These are phyloP conservation scores for Elymus sibiricus DNA, from an alignment of 176 grass and related monocot species.

Conservation along the genomic window DNA sequence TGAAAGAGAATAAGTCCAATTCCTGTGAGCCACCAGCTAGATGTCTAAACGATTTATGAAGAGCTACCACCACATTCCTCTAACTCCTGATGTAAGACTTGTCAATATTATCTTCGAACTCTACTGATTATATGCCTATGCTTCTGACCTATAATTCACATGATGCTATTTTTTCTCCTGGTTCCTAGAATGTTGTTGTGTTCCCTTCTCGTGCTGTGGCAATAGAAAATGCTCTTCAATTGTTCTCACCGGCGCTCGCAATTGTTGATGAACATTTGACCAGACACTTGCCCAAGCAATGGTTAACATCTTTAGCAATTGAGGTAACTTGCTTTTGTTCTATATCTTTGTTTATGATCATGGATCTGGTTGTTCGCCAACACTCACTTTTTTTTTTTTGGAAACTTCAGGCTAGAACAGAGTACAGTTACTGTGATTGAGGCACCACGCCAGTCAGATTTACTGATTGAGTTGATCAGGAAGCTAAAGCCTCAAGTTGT, in stretches of 20 bases:
- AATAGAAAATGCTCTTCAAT: conserved; percentile 51
- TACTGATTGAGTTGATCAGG: no score
- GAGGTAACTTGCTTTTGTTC: conserved; percentile 43
- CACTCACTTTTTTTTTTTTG: not conserved
- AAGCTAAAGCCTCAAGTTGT: no score
- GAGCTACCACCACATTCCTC: conserved; percentile 89
- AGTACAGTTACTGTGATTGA: no score
- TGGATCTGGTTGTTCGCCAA: not conserved
- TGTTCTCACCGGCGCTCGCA: conserved; percentile 82
- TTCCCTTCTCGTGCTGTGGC: conserved; percentile 84
- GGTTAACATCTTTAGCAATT: conserved; percentile 79
- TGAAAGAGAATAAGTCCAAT: conserved; percentile 77
- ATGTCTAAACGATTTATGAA: conserved; percentile 88
- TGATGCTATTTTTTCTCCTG: conserved; percentile 36
- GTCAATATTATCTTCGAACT: not conserved
- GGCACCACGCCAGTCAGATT: no score
- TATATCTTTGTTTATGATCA: no score
- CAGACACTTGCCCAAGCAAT: conserved; percentile 88
- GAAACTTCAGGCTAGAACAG: conserved; percentile 54
- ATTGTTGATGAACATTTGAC: no score
- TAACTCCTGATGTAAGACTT: conserved; percentile 76
- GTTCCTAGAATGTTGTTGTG: conserved; percentile 77
- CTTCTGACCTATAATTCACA: conserved; percentile 27
- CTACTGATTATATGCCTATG: not conserved
- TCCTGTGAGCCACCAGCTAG: conserved; percentile 87